Percentiles rank a stretch among this genome's conserved stretches.
Conservation (phyloP, 495 filamentous ascomycete genomes). For the Eremomyces bilateralis region DNA sequence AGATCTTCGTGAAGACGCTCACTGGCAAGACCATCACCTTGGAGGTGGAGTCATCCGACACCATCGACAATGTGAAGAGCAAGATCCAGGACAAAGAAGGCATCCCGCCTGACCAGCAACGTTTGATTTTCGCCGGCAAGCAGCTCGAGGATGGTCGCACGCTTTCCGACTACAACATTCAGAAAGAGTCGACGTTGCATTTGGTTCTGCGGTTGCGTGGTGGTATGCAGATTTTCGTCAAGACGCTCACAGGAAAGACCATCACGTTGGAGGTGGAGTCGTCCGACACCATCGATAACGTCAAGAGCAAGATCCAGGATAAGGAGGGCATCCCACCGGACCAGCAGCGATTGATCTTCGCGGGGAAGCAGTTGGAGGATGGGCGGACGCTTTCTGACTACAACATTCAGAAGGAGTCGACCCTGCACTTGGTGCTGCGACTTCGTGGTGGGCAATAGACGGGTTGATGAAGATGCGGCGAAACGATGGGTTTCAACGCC, state of each 20-base stretch:
- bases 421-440: conserved; percentile 3
- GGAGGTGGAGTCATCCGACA: conserved; percentile 42
- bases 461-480: no score
- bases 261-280: conserved; percentile 80
- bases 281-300: conserved; percentile 82
- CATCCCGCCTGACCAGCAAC: conserved; percentile 84
- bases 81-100: conserved; percentile 86
- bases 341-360: conserved; percentile 98
- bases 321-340: conserved; percentile 99
- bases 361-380: conserved; percentile 15
- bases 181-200: conserved; percentile 97
- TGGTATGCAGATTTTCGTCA: conserved; percentile 94
- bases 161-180: conserved; percentile 96
- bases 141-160: conserved; percentile 79
- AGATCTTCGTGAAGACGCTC: conserved; percentile 52
- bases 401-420: conserved; percentile 4
- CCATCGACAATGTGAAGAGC: conserved; percentile 32
- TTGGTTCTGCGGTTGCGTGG: conserved; percentile 90
- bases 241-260: conserved; percentile 83
- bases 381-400: conserved; percentile 2
- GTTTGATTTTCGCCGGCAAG: conserved; percentile 93
- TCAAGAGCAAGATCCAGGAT: conserved; percentile 88
- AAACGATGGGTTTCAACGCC: no score
- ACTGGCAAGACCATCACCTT: conserved; percentile 54
- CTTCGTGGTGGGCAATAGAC: conserved; percentile 2